Conservation (phyloP, 2,329 filamentous ascomycete genomes). For the Chaetomium globosum region DNA sequence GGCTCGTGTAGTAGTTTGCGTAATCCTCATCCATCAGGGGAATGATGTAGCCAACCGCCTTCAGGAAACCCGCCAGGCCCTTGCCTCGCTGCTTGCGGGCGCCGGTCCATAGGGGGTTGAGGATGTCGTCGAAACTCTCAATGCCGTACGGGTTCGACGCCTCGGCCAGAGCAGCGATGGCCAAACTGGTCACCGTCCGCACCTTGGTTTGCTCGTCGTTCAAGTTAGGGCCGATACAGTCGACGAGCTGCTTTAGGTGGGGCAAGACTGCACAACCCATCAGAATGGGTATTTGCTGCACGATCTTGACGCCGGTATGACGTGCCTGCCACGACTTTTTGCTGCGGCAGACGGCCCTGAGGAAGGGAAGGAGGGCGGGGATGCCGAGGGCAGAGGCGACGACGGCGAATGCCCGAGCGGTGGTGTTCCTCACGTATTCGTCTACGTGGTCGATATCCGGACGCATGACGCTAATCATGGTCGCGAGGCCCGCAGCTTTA, state of each 20-base stretch:
- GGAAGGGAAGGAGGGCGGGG: slow-evolving; percentile 89
- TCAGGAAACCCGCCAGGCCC: slow-evolving; percentile 90
- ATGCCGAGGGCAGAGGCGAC: slow-evolving; percentile 96
- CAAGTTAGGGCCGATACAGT: slow-evolving; percentile 92
- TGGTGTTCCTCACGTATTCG: slow-evolving; percentile 98
- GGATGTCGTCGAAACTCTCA: slow-evolving; percentile 95
- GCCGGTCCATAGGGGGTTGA: slow-evolving; percentile 96
- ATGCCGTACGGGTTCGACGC: slow-evolving; percentile 98
- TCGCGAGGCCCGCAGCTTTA: slow-evolving; percentile 93
- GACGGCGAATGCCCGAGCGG: slow-evolving; percentile 93
- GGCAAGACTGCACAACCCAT: slow-evolving; percentile 98
- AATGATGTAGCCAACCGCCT: slow-evolving; percentile 97
- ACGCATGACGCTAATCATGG: slow-evolving; percentile 99
- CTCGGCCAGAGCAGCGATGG: slow-evolving; percentile 92
- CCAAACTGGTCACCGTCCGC: slow-evolving; percentile 90
- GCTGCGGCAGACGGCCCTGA: slow-evolving; percentile 92
- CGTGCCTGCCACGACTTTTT: slow-evolving; percentile 99
- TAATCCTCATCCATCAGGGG: slow-evolving; percentile 99
- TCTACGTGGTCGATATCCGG: slow-evolving; percentile 98
- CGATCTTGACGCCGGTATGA: slow-evolving; percentile 98
- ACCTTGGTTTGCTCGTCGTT: slow-evolving; percentile 99
- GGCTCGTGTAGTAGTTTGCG: slow-evolving; percentile 96
- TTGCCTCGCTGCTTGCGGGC: slow-evolving; percentile 96
- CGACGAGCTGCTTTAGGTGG: slow-evolving; percentile 92
- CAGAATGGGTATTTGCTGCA: slow-evolving; percentile 96